Base-by-base conservation (phyloP, 805 yeast species). In the Priceomyces castillae region DNA sequence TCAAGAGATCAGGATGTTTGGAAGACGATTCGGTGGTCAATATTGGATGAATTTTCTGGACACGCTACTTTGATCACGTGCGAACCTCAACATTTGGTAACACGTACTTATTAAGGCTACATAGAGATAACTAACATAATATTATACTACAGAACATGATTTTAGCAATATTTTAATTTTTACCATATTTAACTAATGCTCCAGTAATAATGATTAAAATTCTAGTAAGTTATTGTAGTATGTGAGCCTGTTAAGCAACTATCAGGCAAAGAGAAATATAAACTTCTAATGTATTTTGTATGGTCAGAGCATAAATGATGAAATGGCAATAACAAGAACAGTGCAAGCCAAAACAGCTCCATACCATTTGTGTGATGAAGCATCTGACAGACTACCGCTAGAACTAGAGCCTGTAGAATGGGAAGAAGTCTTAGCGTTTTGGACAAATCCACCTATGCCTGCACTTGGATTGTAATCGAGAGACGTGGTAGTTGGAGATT, bases 361-460 rank as follows among this genome's bases (percentile, higher is more conserved):
- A 14, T 37, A 14, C 18, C 19, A 26, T 15, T 17, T 33, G 12
- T n/a, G 5, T 10, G 23, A 11, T 33, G 36, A 33, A 17, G 36
- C 36, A 11, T n/a, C 15, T 28, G 31, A 28, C 31, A 22, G 16
- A 34, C 16, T 34, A 4, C 37, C 26, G 9, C 7, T 18, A 15
- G 25, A 17, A 11, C 26, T 19, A 12, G 48, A 23, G 28, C 30
- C 47, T 46, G 28, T 37, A 12, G 41, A 39, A n/a, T 37, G 40
- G 18, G 50, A 41, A 6, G 51, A 34, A 30, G 52, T 39, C 9
- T 45, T 41, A 20, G 54, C 42, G 43, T 62, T 54, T 54, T 71
- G 76, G 12, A 64, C 63, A 43, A 69, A 71, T 3, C 74, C 76
- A n/a, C 65, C 69, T 30, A 58, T 46, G 41, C 59, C 66, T 7